Evolutionary conservation across 2,329 filamentous ascomycete species (phyloP), one percentile per base, ranked within the genome.

Genomic region (Penicillium hordei): DNA sequence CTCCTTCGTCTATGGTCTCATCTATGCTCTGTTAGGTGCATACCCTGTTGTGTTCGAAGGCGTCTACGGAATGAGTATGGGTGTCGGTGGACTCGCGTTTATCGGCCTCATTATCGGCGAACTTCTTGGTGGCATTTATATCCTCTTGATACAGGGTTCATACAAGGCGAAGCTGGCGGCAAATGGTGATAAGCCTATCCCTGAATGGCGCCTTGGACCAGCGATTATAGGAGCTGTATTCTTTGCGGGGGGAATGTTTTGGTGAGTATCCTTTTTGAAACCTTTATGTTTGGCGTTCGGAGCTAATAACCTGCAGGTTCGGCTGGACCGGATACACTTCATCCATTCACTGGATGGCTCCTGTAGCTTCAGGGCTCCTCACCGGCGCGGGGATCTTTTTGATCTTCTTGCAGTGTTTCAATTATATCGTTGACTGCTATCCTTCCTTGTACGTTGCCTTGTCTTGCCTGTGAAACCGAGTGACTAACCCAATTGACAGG

Each of bases 21-120:
- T 70, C 0, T 72, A 72, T 56, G 60, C 68, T 4, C 71, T 75
- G 39, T 51, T 76, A n/a, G 72, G 66, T 0, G 71, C 71, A 17
- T 76, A 72, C 48, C 74, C 70, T 0, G 66, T 72, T 31, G 70
- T 74, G 5, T 76, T 72, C 52, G 67, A 75, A 50, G 56, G 66
- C 82, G 60, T 70, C 2, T 60, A 73, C 39, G 64, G 62, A 63
- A 88, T 93, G 77, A 83, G 75, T 27, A 70, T 81, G 3, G 91
- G 92, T 51, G 75, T 89, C n/a, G 83, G 86, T 3, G 91, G 91
- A 1, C 81, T 96, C 4, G 86, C 90, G 4, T 96, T 91, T 74
- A 89, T 96, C 66, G 92, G 91, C 52, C 89, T 96, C 84, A 84
- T 94, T 52, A 65, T 81, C 12, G 91, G 91, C 40, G 85, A 91